These are phyloP conservation scores for Colletotrichum paranaense DNA, from an alignment of 2,329 filamentous ascomycete species.

Conservation along the genomic window DNA sequence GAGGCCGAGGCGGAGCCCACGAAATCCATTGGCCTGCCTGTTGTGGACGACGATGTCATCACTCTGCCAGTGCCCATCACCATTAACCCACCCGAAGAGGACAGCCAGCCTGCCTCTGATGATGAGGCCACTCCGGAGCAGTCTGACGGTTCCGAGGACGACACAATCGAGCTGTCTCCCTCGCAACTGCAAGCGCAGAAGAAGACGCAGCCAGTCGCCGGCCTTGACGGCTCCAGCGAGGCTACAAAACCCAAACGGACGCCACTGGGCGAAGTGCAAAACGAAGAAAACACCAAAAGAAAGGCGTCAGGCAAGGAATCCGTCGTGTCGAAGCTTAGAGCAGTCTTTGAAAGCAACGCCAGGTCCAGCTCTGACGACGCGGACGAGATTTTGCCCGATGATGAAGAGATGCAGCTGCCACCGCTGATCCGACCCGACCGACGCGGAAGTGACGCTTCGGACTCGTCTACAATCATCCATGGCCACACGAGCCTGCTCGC, in stretches of 20 bases:
- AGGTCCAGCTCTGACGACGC: not conserved
- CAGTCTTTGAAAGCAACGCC: not conserved
- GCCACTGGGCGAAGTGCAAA: conserved; percentile 23
- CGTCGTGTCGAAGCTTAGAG: conserved; percentile 3
- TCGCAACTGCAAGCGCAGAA: conserved; percentile 16
- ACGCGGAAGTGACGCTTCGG: conserved; percentile 46
- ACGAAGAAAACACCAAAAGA: conserved; percentile 11
- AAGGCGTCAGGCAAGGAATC: conserved; percentile 1
- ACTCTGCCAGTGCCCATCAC: conserved; percentile 28
- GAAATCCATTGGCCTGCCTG: not conserved
- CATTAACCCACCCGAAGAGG: conserved; percentile 13
- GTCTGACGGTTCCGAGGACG: conserved; percentile 13
- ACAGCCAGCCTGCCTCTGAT: not conserved
- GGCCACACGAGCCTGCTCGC: conserved; percentile 51
- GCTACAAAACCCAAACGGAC: conserved; percentile 10
- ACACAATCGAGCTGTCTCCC: not conserved
- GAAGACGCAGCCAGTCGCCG: not conserved
- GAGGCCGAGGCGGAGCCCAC: conserved; percentile 36
- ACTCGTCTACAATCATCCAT: conserved; percentile 53
- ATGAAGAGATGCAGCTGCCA: conserved; percentile 49
- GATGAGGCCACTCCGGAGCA: conserved; percentile 15
- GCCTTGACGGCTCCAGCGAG: conserved; percentile 20
- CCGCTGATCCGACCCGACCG: conserved; percentile 45
- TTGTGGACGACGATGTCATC: not conserved
- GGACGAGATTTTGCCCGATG: conserved; percentile 4